phyloP scores from a whole-genome alignment of 2,329 filamentous ascomycete genomes.

The Diaporthe vaccinii region DNA sequence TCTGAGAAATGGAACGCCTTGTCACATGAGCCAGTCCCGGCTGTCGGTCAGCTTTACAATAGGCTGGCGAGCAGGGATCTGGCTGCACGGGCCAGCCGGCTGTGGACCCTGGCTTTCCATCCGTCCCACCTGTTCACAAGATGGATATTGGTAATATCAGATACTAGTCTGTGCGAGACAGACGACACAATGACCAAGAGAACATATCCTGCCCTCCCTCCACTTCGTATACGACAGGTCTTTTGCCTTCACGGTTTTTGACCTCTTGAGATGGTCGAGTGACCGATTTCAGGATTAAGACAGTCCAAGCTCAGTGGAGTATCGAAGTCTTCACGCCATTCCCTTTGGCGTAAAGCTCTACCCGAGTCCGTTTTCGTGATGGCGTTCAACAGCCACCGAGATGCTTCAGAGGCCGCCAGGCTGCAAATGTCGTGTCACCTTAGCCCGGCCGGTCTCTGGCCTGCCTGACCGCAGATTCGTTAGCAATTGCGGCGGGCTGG shows the following conservation, averaged over 20 bases:
- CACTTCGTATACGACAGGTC: not conserved
- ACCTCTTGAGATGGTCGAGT: no score
- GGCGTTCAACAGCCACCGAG: not conserved
- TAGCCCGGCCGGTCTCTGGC: not conserved
- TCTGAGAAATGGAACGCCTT: not conserved
- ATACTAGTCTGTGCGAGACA: no score
- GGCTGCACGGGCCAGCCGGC: not conserved
- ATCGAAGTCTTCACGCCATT: not conserved
- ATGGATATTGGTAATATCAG: not conserved
- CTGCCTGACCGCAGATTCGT: not conserved
- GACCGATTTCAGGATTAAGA: no score
- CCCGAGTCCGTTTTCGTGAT: not conserved
- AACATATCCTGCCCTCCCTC: not conserved
- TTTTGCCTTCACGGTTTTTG: not conserved
- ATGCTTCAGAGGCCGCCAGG: not conserved
- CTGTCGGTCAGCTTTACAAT: not conserved
- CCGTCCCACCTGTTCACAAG: slow-evolving; percentile 10
- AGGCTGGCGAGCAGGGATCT: not conserved
- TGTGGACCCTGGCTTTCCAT: slow-evolving; percentile 6
- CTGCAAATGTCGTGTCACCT: not conserved
- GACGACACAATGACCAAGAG: not conserved
- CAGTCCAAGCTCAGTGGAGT: not conserved
- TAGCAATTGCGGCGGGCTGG: not conserved
- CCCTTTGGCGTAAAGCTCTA: not conserved
- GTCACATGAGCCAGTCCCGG: slow-evolving; percentile 19